Evolutionary conservation across 805 yeast genomes (phyloP), one percentile per base, ranked within the genome.

Genomic region (Kuraishia cidri): DNA sequence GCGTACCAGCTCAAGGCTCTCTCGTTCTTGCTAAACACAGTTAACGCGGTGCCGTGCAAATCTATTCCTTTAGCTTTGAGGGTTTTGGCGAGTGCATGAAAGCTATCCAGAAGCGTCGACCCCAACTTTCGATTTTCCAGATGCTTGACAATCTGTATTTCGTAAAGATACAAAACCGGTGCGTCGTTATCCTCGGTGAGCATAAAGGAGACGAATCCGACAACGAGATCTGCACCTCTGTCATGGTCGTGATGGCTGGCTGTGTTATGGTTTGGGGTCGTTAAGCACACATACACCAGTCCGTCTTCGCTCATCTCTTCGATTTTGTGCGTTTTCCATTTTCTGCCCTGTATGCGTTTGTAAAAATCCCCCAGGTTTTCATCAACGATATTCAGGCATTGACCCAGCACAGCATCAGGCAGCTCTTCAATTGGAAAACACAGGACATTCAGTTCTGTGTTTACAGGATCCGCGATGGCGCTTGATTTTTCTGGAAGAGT

Each of bases 101-200:
- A 54, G 0, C 36, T 12, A 0, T 24, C 18, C 36, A 75, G 50
- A n/a, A 74, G 39, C 8, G 12, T 12, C 0, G 60, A 30, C 0
- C 82, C 83, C 1, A 65, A 18, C 6, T 50, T 43, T 3, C 29
- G 24, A 1, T 53, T 51, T 30, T 72, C 69, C 35, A 39, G 57
- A 8, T 30, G 11, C 2, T 58, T 55, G 2, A 36, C 20, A 0
- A 75, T 48, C 34, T 76, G 83, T 24, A 76, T 67, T 44, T 76
- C 83, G 41, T 72, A 76, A 7, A 76, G 52, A 41, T 75, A 76
- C 6, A 75, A 35, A 11, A 64, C 66, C 31, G 57, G 48, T 6
- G 44, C 38, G 7, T 49, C 62, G 19, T 56, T 53, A 31, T 70
- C 74, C 6, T 39, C 22, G 1, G 69, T 64, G n/a, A 67, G 33